Evolutionary conservation across 192 early-diverging fungal species (phyloP), one percentile per base, ranked within the genome.

Genomic region (Spinellus fusiger): DNA sequence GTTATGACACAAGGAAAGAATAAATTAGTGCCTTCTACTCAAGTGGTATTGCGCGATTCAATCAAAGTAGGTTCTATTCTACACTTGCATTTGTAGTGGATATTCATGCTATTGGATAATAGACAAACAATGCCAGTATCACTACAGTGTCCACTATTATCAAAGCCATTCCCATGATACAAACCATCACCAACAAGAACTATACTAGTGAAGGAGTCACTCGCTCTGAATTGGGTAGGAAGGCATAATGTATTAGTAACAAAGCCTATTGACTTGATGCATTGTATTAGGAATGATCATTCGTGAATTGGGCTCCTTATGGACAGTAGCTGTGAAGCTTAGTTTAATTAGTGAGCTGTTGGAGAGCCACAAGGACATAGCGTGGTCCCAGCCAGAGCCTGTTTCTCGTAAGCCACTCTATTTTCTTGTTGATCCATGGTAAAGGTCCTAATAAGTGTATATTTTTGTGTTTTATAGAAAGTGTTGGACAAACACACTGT

Each of bases 41-140:
- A 73, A 4, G 68, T 74, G 33, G 78, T 87, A 6, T 52, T 86
- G 2, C 83, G 84, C 35, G 83, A 88, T 59, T 70, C 77, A 9
- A 40, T 31, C 37, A 46, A 12, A 10, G 7, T 25, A 56, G 8
- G 22, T 6, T 25, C 5, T 6, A 23, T 1, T 4, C 22, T 46
- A 16, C 6, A 26, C n/a, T 29, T 2, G 6, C 32, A 15, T 7
- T n/a, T n/a, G n/a, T n/a, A n/a, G n/a, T n/a, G n/a, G n/a, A n/a
- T n/a, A n/a, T n/a, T n/a, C n/a, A n/a, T n/a, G n/a, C n/a, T n/a
- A n/a, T n/a, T n/a, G n/a, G n/a, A n/a, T n/a, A n/a, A n/a, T 56
- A 71, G 55, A 35, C 54, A 26, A 67, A 58, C 25, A 79, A 75
- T 34, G 44, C 52, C 22, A 69, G 73, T 56, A 70, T 75, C 3